These are phyloP conservation scores for Micractinium conductrix DNA, from an alignment of 139 green algal species.

Conservation along the genomic window DNA sequence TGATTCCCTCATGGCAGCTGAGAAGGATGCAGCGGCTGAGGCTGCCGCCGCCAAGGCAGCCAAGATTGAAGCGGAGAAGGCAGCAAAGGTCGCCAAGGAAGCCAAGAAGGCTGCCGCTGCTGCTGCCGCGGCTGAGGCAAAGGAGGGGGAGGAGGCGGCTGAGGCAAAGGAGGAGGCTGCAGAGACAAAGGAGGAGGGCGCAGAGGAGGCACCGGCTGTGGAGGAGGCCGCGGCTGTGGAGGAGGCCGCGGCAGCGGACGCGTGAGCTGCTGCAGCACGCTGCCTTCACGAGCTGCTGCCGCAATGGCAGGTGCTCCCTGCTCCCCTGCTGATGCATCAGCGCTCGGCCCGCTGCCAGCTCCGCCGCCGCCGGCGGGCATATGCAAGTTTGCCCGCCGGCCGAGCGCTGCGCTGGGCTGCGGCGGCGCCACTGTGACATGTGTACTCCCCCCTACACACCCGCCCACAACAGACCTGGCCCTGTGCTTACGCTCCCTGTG, in stretches of 20 bases:
- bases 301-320: neutral
- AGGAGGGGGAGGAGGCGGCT: neutral
- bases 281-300: neutral
- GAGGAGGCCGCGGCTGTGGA: neutral
- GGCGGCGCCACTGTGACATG: neutral
- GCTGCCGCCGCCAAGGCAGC: too few relatives aligned
- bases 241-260: neutral
- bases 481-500: slow-evolving; percentile 1
- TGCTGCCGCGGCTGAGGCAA: neutral
- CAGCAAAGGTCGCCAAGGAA: too few relatives aligned
- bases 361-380: neutral
- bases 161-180: neutral
- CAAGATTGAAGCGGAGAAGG: too few relatives aligned
- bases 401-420: neutral
- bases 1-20: slow-evolving; percentile 63
- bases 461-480: slow-evolving; percentile 3
- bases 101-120: neutral
- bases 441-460: too few relatives aligned
- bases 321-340: neutral
- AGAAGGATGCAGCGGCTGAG: slow-evolving; percentile 30
- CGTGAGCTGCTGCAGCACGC: neutral
- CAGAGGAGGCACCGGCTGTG: neutral
- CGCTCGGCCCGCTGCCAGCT: neutral
- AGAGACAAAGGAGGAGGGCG: neutral
- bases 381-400: neutral